A percentile compares a stretch with the other conserved stretches of the same genome.
These are phyloP conservation scores for Scedosporium aurantiacum DNA, from an alignment of 2,329 filamentous ascomycete genomes.

Conservation along the genomic window DNA sequence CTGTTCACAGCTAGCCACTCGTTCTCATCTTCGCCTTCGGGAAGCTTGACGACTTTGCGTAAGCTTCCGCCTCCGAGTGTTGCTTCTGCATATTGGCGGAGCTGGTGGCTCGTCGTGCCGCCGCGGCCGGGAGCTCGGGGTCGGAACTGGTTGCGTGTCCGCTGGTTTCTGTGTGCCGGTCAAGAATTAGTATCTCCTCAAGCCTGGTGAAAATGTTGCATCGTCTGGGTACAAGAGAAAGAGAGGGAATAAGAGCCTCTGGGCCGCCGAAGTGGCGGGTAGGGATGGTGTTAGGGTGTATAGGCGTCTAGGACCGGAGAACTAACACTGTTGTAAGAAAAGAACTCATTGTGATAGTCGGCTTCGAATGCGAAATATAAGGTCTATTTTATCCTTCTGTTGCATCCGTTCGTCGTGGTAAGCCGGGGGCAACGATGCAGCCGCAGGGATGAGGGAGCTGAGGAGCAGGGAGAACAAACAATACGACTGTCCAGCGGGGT, in stretches of 20 bases:
- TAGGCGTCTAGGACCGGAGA: too few relatives aligned
- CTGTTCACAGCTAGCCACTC: slow-evolving; percentile 98
- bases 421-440: neutral
- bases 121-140: slow-evolving; percentile 76
- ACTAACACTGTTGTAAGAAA: slow-evolving; percentile 5
- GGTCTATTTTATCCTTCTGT: neutral
- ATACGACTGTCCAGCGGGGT: neutral
- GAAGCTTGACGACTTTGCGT: slow-evolving; percentile 90
- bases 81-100: slow-evolving; percentile 96
- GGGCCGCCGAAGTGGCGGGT: neutral
- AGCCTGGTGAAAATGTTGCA: neutral
- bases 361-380: neutral
- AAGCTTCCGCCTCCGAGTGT: slow-evolving; percentile 90
- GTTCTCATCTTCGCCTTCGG: slow-evolving; percentile 93
- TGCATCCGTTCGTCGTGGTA: neutral
- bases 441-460: neutral
- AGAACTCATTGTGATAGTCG: neutral
- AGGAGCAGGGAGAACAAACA: slow-evolving; percentile 2
- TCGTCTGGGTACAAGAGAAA: too few relatives aligned
- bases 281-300: neutral
- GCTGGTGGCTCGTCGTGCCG: slow-evolving; percentile 76
- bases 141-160: slow-evolving; percentile 83
- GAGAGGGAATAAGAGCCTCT: neutral
- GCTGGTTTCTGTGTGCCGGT: slow-evolving; percentile 58
- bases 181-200: neutral